These are phyloP conservation scores for Fusarium tanahbumbuense DNA, from an alignment of 2,329 filamentous ascomycete species.

Conservation along the genomic window DNA sequence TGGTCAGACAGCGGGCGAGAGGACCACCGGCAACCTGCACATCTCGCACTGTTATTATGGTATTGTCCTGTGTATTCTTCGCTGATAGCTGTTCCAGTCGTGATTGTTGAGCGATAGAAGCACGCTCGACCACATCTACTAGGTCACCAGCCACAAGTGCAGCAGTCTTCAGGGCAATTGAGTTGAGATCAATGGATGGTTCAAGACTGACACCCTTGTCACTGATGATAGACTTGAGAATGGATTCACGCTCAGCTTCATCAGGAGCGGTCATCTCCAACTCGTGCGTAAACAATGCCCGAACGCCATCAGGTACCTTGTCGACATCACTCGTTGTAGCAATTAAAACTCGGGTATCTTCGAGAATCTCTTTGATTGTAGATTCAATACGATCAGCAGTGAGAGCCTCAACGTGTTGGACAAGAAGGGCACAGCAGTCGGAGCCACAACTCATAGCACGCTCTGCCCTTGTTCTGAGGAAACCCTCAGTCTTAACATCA, in stretches of 20 bases:
- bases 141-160: conserved; percentile 94
- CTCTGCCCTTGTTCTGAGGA: conserved; percentile 87
- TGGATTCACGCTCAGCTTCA: conserved; percentile 89
- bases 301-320: conserved; percentile 89
- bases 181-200: conserved; percentile 83
- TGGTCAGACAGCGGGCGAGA: conserved; percentile 80
- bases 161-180: conserved; percentile 93
- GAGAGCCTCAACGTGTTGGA: conserved; percentile 90
- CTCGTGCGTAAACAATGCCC: conserved; percentile 94
- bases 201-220: conserved; percentile 82
- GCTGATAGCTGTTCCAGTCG: conserved; percentile 79
- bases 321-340: conserved; percentile 96
- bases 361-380: conserved; percentile 84
- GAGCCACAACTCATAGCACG: conserved; percentile 89
- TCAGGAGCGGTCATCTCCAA: conserved; percentile 93
- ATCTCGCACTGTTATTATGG: conserved; percentile 76
- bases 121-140: conserved; percentile 92
- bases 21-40: conserved; percentile 89
- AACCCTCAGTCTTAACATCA: conserved; percentile 94
- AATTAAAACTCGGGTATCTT: conserved; percentile 83
- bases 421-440: conserved; percentile 83
- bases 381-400: conserved; percentile 91
- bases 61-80: conserved; percentile 53
- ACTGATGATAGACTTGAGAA: conserved; percentile 81
- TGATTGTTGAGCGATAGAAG: conserved; percentile 78